Evolutionary conservation across 805 yeast species (phyloP), one percentile per base, ranked within the genome.

Genomic region (Ogataea siamensis): DNA sequence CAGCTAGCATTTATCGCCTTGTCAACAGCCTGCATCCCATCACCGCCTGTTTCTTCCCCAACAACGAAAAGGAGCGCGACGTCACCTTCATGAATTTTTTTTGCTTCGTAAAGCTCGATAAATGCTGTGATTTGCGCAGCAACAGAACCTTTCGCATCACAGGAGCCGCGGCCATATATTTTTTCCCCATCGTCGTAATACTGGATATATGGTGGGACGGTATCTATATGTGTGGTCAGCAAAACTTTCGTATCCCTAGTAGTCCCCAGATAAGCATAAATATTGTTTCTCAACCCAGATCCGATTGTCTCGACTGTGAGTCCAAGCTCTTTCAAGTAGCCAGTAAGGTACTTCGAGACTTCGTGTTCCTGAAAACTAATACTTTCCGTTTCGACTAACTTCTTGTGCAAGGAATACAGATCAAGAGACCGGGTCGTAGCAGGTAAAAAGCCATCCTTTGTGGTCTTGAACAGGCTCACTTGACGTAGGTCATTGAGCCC

Each of bases 131-230:
- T 62, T 51, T 80, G 86, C 1, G 83, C 57, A 0, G 85, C 83
- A 12, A 82, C 78, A 7, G 85, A 76, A 0, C 70, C 85, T 53
- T 82, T 82, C n/a, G 85, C 88, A 52, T 82, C 89, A 39, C 73
- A 67, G 1, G 83, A 56, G 3, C 89, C 89, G 38, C 89, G 66
- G 15, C 88, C 88, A 51, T 68, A 71, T 12, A 82, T 76, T 18
- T 57, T 56, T 31, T 71, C 65, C 2, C 75, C 80, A 9, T 68
- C 62, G 9, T 70, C 57, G 2, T 51, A 49, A 55, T 80, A 81
- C 2, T 71, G 72, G 35, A 80, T 55, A 49, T 51, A 80, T 0
- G 87, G 86, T 9, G 87, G 87, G 8, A 81, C 88, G 0, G 87
- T 81, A 50, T 81, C 88, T 24, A 80, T 73, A 51, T 81, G 88